phyloP scores from a whole-genome alignment of 164 flowering plant species.

The Malania oleifera region DNA sequence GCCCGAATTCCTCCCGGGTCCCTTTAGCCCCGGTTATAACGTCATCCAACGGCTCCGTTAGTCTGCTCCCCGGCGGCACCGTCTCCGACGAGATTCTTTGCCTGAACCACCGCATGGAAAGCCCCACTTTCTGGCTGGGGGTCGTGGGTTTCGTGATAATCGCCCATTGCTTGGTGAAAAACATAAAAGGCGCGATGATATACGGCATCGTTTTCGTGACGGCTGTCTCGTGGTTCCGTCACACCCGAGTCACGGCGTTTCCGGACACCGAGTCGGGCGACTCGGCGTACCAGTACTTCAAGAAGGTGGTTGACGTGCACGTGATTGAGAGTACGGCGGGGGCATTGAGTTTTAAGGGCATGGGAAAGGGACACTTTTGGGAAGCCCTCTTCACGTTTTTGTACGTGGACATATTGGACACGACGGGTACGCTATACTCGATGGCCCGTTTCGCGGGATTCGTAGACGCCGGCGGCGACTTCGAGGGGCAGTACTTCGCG shows the following conservation, averaged over 20 bases:
- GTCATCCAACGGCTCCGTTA: slow-evolving; percentile 53
- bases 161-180: slow-evolving; percentile 58
- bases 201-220: slow-evolving; percentile 90
- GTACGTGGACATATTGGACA: slow-evolving; percentile 83
- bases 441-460: slow-evolving; percentile 91
- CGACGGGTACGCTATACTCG: slow-evolving; percentile 79
- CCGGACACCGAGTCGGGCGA: slow-evolving; percentile 62
- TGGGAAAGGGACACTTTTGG: slow-evolving; percentile 61
- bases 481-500: slow-evolving; percentile 91
- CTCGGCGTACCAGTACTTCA: slow-evolving; percentile 52
- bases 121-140: slow-evolving; percentile 87
- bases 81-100: slow-evolving; percentile 64
- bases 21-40: slow-evolving; percentile 62
- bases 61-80: slow-evolving; percentile 53
- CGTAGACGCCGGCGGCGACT: slow-evolving; percentile 50
- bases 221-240: slow-evolving; percentile 83
- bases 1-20: slow-evolving; percentile 52
- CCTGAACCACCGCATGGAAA: slow-evolving; percentile 57
- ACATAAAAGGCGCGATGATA: slow-evolving; percentile 84
- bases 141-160: slow-evolving; percentile 75
- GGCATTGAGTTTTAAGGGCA: slow-evolving; percentile 56
- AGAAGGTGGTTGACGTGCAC: slow-evolving; percentile 74
- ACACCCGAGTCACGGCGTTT: slow-evolving; percentile 70
- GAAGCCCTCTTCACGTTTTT: slow-evolving; percentile 75
- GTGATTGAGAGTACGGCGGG: slow-evolving; percentile 66